phyloP scores from a whole-genome alignment of 176 grass and related monocot genomes.

The Chloris gayana region DNA sequence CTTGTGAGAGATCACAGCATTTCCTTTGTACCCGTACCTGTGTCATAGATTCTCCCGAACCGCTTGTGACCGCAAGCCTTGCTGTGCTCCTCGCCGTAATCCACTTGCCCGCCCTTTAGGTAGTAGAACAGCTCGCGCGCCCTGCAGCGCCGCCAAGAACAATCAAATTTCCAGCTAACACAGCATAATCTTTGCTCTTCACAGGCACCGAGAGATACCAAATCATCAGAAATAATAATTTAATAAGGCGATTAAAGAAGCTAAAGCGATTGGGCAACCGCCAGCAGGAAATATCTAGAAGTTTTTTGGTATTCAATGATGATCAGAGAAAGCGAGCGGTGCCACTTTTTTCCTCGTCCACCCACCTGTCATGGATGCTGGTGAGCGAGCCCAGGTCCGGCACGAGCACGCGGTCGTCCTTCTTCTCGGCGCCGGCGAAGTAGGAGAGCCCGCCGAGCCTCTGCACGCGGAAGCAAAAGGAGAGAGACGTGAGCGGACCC shows the following conservation, averaged over 20 bases:
- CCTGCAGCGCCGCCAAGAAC: slow-evolving; percentile 37
- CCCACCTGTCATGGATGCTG: slow-evolving; percentile 77
- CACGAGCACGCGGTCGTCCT: slow-evolving; percentile 78
- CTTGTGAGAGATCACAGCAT: background rate
- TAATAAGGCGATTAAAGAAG: slow-evolving; percentile 9
- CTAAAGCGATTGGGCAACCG: slow-evolving; percentile 14
- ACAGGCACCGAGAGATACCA: background rate
- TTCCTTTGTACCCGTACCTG: slow-evolving; percentile 48
- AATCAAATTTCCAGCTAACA: slow-evolving; percentile 12
- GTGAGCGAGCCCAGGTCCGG: slow-evolving; percentile 84
- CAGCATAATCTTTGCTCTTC: background rate
- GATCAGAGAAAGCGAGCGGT: background rate
- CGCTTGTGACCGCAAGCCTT: slow-evolving; percentile 46
- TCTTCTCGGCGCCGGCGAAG: slow-evolving; percentile 94
- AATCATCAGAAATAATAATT: slow-evolving; percentile 20
- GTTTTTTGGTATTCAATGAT: background rate
- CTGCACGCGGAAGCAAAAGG: slow-evolving; percentile 36
- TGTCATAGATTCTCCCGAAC: slow-evolving; percentile 56
- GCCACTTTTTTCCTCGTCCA: background rate
- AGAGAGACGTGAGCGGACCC: background rate
- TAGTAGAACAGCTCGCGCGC: slow-evolving; percentile 87
- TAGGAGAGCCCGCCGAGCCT: slow-evolving; percentile 91
- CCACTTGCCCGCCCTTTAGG: slow-evolving; percentile 77
- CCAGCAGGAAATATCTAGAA: slow-evolving; percentile 19
- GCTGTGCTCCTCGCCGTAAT: slow-evolving; percentile 90